phyloP scores from a whole-genome alignment of 345 rosid genomes.

The Clausena lansium region DNA sequence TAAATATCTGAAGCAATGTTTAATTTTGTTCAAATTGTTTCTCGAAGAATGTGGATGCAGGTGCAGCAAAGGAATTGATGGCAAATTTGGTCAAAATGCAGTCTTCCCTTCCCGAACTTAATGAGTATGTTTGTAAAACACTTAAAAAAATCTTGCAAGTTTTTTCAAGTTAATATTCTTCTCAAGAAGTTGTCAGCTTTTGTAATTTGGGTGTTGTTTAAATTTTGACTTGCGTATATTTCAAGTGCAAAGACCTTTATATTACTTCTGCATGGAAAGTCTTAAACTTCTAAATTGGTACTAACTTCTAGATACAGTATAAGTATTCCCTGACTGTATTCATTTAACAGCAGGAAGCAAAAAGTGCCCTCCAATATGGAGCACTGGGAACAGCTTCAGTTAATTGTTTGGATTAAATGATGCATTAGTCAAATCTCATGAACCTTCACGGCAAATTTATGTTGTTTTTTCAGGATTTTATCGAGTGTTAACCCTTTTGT shows the following conservation, averaged over 20 bases:
- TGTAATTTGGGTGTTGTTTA: not conserved
- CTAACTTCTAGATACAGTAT: not conserved
- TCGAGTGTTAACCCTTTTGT: not conserved
- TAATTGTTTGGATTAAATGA: not conserved
- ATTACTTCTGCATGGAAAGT: not conserved
- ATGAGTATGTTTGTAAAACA: constrained; percentile 47
- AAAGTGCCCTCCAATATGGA: not conserved
- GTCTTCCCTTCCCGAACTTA: constrained; percentile 74
- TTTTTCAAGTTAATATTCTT: not conserved
- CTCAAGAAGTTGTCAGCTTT: not conserved
- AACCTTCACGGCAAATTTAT: not conserved
- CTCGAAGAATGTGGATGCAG: constrained; percentile 88
- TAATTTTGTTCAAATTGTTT: constrained; percentile 30
- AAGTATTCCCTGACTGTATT: not conserved
- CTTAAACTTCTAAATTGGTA: not conserved
- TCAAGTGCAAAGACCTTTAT: not conserved
- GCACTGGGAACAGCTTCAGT: not conserved
- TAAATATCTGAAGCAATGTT: constrained; percentile 11
- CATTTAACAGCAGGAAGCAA: not conserved
- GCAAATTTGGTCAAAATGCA: constrained; percentile 76
- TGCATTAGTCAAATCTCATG: not conserved
- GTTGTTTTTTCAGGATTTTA: not conserved
- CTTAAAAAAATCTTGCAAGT: not conserved
- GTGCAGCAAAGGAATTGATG: constrained; percentile 90
- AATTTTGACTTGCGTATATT: not conserved